phyloP scores from a whole-genome alignment of 78 protist genomes.

The Dictyostelium firmibasis region DNA sequence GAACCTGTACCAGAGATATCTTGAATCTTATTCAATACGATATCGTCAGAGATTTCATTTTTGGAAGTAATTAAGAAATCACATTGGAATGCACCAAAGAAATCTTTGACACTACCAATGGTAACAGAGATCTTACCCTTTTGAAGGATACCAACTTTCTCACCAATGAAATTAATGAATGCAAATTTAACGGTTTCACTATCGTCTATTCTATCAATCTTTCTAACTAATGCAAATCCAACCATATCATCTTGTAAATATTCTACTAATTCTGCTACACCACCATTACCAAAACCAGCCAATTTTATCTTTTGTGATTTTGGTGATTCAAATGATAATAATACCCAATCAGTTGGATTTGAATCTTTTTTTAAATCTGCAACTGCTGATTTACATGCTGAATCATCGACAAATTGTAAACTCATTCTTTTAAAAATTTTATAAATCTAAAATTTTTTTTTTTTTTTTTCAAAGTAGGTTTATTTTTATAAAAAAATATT shows the following conservation, averaged over 20 bases:
- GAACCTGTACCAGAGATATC: conserved; percentile 79
- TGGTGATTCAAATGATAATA: conserved; percentile 63
- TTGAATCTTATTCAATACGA: conserved; percentile 44
- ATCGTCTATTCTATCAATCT: conserved; percentile 76
- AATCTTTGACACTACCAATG: conserved; percentile 49
- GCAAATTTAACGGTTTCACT: conserved; percentile 81
- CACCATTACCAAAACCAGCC: conserved; percentile 64
- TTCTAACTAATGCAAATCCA: conserved; percentile 77
- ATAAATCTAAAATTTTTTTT: no score
- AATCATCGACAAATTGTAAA: conserved; percentile 45
- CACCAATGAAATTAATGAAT: conserved; percentile 78
- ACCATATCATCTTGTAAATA: conserved; percentile 44
- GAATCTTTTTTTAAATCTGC: conserved; percentile 58
- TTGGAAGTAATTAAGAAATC: conserved; percentile 41
- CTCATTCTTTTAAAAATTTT: no score
- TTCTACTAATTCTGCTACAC: conserved; percentile 36
- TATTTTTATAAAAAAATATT: no score
- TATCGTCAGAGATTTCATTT: conserved; percentile 54
- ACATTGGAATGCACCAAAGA: conserved; percentile 56
- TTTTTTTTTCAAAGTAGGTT: no score
- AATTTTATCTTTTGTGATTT: conserved; percentile 60
- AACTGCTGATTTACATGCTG: conserved; percentile 58
- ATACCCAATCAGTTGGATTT: conserved; percentile 75
- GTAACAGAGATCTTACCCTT: conserved; percentile 78
- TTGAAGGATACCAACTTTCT: conserved; percentile 70